Base-by-base conservation (phyloP, 768 basidiomycete species). In the Boletus rubescentipes region DNA sequence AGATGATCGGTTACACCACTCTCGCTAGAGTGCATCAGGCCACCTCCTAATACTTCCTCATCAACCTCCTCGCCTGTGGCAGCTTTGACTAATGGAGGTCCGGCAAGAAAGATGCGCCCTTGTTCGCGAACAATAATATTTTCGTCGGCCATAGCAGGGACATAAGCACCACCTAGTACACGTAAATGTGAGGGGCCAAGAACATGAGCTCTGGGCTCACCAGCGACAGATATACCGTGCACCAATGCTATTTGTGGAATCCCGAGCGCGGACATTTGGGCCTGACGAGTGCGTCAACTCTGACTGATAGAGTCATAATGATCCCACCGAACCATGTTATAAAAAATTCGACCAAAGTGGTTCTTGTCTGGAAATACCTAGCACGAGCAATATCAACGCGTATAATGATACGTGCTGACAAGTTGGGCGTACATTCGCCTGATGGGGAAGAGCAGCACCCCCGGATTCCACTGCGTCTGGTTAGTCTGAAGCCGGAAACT, bases 71-170 rank as follows among this genome's bases (percentile, higher is more conserved):
- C 94, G 31, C 94, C 94, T 0, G 93, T 94, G 1, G 94, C 94
- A 2, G 94, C 94, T 67, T 93, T 94, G 50, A 98, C 94, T 11
- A 98, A 79, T 9, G 94, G 94, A 11, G 95, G 95, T 0, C 94
- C 94, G 14, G 94, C 94, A 16, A 98, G 80, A 75, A 97, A 97
- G 60, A 98, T 97, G 16, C 82, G 87, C 0, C 94, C 94, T 73
- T 96, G 93, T 55, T 94, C 89, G 54, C 86, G 84, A 31, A 93
- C 91, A 57, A 93, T 94, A 61, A 93, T 80, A 58, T 92, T 94
- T 72, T 94, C 91, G 65, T 98, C 94, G 1, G 93, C 91, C 91
- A 98, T 96, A 3, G 94, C 94, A 26, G 94, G 93, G 39, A 96
- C 92, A 72, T 93, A 95, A 37, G 93, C 93, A 53, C 93, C 93